phyloP scores from a whole-genome alignment of 2,329 filamentous ascomycete genomes.

The Pyrenophora teres region DNA sequence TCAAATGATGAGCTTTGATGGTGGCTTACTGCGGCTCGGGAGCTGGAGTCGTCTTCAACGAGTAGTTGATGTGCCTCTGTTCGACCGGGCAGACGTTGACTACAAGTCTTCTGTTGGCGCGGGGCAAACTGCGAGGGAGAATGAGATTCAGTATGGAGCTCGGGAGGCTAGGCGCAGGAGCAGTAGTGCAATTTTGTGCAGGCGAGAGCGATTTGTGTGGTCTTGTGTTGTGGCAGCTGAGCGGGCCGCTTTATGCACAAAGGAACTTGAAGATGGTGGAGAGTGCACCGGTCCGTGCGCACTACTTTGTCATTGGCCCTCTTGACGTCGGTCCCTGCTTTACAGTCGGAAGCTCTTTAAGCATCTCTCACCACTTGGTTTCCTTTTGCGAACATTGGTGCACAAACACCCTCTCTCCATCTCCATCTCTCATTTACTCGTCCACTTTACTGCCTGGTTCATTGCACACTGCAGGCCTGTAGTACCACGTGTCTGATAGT shows the following conservation, averaged over 20 bases:
- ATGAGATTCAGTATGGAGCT: constrained; percentile 14
- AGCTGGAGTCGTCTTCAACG: constrained; percentile 9
- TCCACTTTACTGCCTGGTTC: no score
- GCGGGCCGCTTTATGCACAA: constrained; percentile 39
- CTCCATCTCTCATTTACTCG: no score
- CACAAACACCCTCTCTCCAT: no score
- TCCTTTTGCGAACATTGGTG: no score
- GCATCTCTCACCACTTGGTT: no score
- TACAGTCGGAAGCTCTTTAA: no score
- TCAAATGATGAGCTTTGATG: constrained; percentile 2
- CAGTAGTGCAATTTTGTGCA: constrained; percentile 30
- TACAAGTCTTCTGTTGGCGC: constrained; percentile 17
- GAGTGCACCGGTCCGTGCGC: constrained; percentile 26
- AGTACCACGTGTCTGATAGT: no score
- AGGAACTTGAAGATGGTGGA: constrained; percentile 32
- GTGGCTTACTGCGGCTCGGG: constrained; percentile 16
- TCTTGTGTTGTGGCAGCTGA: constrained; percentile 33
- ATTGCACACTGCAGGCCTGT: no score
- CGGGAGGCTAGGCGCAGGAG: constrained; percentile 14
- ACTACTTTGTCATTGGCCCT: constrained; percentile 24
- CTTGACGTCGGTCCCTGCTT: neutral
- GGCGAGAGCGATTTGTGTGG: constrained; percentile 24
- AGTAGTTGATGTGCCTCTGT: constrained; percentile 11
- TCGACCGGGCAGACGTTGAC: constrained; percentile 19
- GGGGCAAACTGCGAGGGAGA: constrained; percentile 9